These are phyloP conservation scores for Trichoderma atroviride DNA, from an alignment of 2,329 filamentous ascomycete genomes.

Conservation along the genomic window DNA sequence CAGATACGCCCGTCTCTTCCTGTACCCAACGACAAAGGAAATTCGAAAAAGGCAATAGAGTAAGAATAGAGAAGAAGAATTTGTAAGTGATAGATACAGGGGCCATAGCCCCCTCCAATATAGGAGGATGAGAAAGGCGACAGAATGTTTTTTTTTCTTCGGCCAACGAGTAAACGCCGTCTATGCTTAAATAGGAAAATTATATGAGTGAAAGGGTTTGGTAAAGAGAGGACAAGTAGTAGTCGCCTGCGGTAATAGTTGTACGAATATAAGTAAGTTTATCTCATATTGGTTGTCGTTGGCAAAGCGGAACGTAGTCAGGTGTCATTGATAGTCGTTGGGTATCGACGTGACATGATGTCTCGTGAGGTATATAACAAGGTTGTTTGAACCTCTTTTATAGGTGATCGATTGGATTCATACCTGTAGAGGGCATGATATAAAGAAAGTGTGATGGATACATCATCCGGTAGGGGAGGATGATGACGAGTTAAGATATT, in stretches of 20 bases:
- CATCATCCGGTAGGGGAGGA: neutral
- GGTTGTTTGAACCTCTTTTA: neutral
- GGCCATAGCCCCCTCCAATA: slow-evolving; percentile 27
- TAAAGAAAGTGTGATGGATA: neutral
- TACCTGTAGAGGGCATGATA: neutral
- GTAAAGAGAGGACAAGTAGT: neutral
- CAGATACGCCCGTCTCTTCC: slow-evolving; percentile 33
- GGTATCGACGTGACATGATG: slow-evolving; percentile 23
- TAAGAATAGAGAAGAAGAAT: slow-evolving; percentile 13
- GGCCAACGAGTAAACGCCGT: slow-evolving; percentile 36
- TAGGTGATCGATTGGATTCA: neutral
- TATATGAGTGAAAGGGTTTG: slow-evolving; percentile 25
- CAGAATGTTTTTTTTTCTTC: slow-evolving; percentile 28
- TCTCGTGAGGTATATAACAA: slow-evolving; percentile 1
- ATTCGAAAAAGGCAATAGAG: slow-evolving; percentile 27
- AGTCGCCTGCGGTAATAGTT: neutral
- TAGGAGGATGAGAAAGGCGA: slow-evolving; percentile 29
- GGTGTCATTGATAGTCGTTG: slow-evolving; percentile 24
- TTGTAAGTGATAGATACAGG: slow-evolving; percentile 37
- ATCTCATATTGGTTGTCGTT: slow-evolving; percentile 26
- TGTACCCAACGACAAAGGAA: slow-evolving; percentile 34
- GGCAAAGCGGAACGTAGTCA: slow-evolving; percentile 8
- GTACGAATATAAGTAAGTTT: slow-evolving; percentile 31
- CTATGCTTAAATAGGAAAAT: slow-evolving; percentile 38
- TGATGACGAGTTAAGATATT: slow-evolving; percentile 5